Conservation (phyloP, 208 protist species). For the Tritrichomonas musculus region DNA sequence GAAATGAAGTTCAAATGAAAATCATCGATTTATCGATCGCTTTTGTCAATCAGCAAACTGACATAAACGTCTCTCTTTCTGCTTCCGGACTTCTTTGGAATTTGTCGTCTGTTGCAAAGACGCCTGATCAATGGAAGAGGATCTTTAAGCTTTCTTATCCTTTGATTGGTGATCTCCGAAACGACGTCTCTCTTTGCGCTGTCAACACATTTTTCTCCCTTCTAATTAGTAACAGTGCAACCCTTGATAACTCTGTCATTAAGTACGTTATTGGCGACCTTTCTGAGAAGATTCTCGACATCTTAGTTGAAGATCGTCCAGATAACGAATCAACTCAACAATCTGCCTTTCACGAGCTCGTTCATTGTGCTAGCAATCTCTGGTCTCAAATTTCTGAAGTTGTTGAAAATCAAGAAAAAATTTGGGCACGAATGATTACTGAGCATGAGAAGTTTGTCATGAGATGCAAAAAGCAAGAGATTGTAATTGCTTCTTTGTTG, state of each 20-base stretch:
- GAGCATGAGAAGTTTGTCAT: background rate
- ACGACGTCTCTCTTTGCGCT: background rate
- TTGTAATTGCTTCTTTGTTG: background rate
- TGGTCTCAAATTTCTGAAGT: background rate
- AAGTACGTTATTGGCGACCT: background rate
- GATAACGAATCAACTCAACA: background rate
- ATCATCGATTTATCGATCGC: background rate
- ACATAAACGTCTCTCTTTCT: background rate
- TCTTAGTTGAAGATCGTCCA: background rate
- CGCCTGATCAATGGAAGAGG: background rate
- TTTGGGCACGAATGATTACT: background rate
- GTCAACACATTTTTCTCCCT: background rate
- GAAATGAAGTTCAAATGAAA: background rate
- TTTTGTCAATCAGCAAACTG: background rate
- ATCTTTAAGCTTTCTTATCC: background rate
- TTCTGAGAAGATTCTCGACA: background rate
- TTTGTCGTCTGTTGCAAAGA: background rate
- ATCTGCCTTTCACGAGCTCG: background rate
- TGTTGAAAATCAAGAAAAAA: no score
- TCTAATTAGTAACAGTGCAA: background rate
- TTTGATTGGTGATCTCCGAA: background rate
- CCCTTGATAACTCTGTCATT: background rate
- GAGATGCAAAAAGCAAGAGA: background rate
- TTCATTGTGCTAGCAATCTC: background rate
- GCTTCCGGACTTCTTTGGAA: background rate